A percentile compares a stretch with the other conserved stretches of the same genome.
phyloP scores from a whole-genome alignment of 805 yeast genomes.

The Debaryomyces tyrocola region DNA sequence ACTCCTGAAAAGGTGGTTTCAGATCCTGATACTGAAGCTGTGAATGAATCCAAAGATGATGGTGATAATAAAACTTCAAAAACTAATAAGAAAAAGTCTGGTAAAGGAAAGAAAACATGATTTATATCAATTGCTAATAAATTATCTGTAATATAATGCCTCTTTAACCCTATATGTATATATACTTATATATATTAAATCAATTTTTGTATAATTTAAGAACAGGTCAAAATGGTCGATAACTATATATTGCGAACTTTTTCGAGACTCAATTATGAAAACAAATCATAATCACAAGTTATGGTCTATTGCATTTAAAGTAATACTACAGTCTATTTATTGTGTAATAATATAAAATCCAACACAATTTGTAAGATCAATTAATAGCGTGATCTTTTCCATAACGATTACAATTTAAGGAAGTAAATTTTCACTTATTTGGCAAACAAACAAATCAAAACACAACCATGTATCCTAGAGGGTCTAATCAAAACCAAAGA shows the following conservation, averaged over 20 bases:
- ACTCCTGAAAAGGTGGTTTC: slow-evolving; percentile 2
- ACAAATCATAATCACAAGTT: too few relatives aligned
- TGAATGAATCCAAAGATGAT: background rate
- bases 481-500: slow-evolving; percentile 5
- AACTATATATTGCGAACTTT: too few relatives aligned
- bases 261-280: too few relatives aligned
- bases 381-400: too few relatives aligned
- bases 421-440: background rate
- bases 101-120: background rate
- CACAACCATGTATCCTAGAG: slow-evolving; percentile 10
- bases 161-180: too few relatives aligned
- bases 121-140: background rate
- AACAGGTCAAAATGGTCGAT: too few relatives aligned
- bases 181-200: too few relatives aligned
- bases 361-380: too few relatives aligned
- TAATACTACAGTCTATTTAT: too few relatives aligned
- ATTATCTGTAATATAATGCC: background rate
- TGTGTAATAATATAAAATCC: too few relatives aligned
- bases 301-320: too few relatives aligned
- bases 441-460: background rate
- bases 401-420: background rate
- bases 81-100: background rate
- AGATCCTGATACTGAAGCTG: background rate
- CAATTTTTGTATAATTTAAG: too few relatives aligned
- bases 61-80: background rate